Evolutionary conservation across 805 yeast species (phyloP), one percentile per base, ranked within the genome.

Genomic region (Cyberlindnera euphorbiiphila): DNA sequence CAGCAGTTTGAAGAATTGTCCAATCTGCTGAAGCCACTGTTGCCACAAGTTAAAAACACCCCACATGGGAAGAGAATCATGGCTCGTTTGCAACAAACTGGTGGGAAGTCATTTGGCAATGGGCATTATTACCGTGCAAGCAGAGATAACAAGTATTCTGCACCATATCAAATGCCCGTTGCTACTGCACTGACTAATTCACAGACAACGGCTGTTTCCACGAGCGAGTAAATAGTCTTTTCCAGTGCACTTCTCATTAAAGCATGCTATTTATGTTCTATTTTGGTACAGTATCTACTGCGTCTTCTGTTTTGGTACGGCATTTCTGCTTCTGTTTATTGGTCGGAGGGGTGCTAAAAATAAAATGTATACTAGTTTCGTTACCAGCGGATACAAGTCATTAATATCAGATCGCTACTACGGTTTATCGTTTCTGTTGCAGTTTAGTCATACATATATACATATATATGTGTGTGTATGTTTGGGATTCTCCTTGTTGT

Each of bases 61-160:
- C 97, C 97, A 3, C 96, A 91, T 60, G 98, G 97, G n/a, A 74
- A 96, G 58, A 76, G 97, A 55, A 88, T 91, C 43, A 74, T 85
- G 65, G 77, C 85, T 20, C 87, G 86, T 57, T 53, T 76, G 30
- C 64, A 62, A 40, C 53, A 49, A 14, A 24, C 28, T 11, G 36
- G 37, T 18, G 25, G 28, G n/a, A 38, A 31, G 15, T 20, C 34
- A 31, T 31, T 31, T 23, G 27, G 34, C 23, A 27, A 27, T 15
- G 20, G 9, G 10, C 29, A 27, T 16, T 20, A 31, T 13, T 6
- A 22, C 11, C 13, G 23, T 21, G 16, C 16, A 25, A 19, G 11
- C 20, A 31, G 26, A 15, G 26, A 21, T 21, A 17, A 16, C 9
- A 19, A 21, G 14, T 9, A 20, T 22, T 11, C 18, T 21, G 20